Conservation (phyloP, 2,329 filamentous ascomycete genomes). For the Ascochyta lentis region DNA sequence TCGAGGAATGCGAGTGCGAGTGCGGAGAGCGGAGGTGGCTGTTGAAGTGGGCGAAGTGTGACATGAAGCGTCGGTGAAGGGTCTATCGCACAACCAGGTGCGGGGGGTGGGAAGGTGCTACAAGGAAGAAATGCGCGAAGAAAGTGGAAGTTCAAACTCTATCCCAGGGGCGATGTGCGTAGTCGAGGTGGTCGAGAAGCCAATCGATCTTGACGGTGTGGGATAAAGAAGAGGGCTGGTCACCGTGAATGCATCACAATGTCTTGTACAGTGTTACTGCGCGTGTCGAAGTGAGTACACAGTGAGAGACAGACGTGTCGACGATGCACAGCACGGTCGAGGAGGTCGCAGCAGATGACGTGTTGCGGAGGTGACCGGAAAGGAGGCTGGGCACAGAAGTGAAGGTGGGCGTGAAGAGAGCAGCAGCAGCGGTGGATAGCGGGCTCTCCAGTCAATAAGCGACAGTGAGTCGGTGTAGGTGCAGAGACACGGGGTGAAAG, state of each 20-base stretch:
- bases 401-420: constrained; percentile 15
- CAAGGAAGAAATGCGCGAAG: constrained; percentile 15
- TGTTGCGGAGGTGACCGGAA: constrained; percentile 3
- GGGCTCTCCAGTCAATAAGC: constrained; percentile 15
- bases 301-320: constrained; percentile 12
- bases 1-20: neutral
- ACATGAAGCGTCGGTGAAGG: constrained; percentile 12
- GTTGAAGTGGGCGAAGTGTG: constrained; percentile 13
- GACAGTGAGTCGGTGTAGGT: neutral
- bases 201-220: constrained; percentile 30
- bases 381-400: neutral
- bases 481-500: constrained; percentile 2
- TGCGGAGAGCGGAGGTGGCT: constrained; percentile 16
- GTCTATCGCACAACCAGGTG: constrained; percentile 26
- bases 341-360: constrained; percentile 16
- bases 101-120: constrained; percentile 2
- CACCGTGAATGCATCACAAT: constrained; percentile 43
- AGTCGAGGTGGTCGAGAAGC: constrained; percentile 17
- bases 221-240: constrained; percentile 28
- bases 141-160: constrained; percentile 21
- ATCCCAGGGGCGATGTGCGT: constrained; percentile 25
- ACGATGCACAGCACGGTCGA: constrained; percentile 33
- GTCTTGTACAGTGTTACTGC: constrained; percentile 15
- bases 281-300: constrained; percentile 1
- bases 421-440: neutral